A percentile compares a stretch with the other conserved stretches of the same genome.
phyloP scores from a whole-genome alignment of 805 yeast species.

The Isabelozyma heimii region DNA sequence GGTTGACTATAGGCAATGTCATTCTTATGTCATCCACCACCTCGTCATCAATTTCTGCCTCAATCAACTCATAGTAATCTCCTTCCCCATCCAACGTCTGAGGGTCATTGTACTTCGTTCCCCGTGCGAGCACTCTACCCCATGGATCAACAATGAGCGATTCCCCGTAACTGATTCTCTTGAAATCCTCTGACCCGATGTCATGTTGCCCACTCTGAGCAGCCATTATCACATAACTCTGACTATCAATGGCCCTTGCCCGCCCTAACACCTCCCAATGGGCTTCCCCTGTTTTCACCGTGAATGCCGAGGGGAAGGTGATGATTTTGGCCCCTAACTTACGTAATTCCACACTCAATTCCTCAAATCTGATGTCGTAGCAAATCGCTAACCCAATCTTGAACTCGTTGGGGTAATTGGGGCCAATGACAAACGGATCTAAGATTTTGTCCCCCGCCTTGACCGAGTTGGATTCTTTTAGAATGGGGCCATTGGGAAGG shows the following conservation, averaged over 20 bases:
- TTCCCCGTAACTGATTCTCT: conserved; percentile 82
- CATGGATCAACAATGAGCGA: conserved; percentile 87
- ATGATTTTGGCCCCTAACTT: conserved; percentile 71
- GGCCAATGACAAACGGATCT: conserved; percentile 53
- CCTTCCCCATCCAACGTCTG: conserved; percentile 24
- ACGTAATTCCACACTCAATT: conserved; percentile 63
- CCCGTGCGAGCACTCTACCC: conserved; percentile 71
- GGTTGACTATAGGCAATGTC: conserved; percentile 77
- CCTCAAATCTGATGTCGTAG: conserved; percentile 88
- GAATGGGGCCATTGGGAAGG: conserved; percentile 74
- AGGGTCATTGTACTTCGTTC: conserved; percentile 24
- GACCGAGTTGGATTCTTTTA: conserved; percentile 75
- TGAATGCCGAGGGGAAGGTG: conserved; percentile 90
- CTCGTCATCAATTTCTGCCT: conserved; percentile 66
- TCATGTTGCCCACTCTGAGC: conserved; percentile 84
- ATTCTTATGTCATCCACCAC: conserved; percentile 49
- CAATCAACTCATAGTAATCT: conserved; percentile 41
- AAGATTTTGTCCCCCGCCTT: conserved; percentile 67
- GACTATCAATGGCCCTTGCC: conserved; percentile 87
- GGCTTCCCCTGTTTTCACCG: conserved; percentile 84
- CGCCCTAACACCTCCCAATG: conserved; percentile 84
- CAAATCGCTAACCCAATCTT: conserved; percentile 74
- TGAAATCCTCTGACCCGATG: conserved; percentile 38
- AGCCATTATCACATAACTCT: conserved; percentile 82
- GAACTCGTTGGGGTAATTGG: conserved; percentile 9